phyloP scores from a whole-genome alignment of 2,329 filamentous ascomycete genomes.

The Talaromyces rugulosus region DNA sequence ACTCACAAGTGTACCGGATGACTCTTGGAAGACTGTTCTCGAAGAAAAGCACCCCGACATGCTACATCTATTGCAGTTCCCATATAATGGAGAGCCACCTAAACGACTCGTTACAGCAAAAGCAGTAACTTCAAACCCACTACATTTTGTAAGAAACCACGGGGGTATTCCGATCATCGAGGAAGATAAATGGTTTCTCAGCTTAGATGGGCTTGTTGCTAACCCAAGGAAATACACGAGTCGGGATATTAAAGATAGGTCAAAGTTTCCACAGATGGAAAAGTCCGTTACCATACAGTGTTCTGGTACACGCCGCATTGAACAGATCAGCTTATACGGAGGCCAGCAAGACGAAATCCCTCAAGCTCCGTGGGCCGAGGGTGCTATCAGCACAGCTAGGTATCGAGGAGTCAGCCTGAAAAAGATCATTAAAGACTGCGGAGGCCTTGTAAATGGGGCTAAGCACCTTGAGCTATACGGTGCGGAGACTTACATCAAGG shows the following conservation, averaged over 20 bases:
- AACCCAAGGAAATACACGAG: slow-evolving; percentile 55
- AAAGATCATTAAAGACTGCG: slow-evolving; percentile 66
- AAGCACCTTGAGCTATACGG: slow-evolving; percentile 66
- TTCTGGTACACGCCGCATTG: slow-evolving; percentile 63
- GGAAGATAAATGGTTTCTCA: slow-evolving; percentile 49
- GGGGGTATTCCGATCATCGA: slow-evolving; percentile 66
- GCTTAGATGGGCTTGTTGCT: slow-evolving; percentile 59
- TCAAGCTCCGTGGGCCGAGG: slow-evolving; percentile 56
- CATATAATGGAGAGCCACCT: slow-evolving; percentile 61
- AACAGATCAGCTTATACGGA: slow-evolving; percentile 62
- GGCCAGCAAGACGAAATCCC: slow-evolving; percentile 62
- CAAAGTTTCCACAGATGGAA: slow-evolving; percentile 55
- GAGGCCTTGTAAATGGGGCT: slow-evolving; percentile 52
- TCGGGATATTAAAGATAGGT: slow-evolving; percentile 58
- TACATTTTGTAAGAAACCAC: slow-evolving; percentile 67
- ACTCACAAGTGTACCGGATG: slow-evolving; percentile 49
- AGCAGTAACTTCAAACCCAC: slow-evolving; percentile 55
- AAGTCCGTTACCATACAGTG: slow-evolving; percentile 63
- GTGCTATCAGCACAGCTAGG: slow-evolving; percentile 62
- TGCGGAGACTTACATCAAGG: slow-evolving; percentile 70
- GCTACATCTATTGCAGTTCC: slow-evolving; percentile 60
- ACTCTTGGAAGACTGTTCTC: slow-evolving; percentile 54
- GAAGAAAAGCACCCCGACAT: slow-evolving; percentile 58
- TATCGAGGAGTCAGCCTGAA: slow-evolving; percentile 64
- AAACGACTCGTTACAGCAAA: slow-evolving; percentile 55